Conservation (phyloP, 2,329 filamentous ascomycete genomes). For the Aspergillus transmontanensis region DNA sequence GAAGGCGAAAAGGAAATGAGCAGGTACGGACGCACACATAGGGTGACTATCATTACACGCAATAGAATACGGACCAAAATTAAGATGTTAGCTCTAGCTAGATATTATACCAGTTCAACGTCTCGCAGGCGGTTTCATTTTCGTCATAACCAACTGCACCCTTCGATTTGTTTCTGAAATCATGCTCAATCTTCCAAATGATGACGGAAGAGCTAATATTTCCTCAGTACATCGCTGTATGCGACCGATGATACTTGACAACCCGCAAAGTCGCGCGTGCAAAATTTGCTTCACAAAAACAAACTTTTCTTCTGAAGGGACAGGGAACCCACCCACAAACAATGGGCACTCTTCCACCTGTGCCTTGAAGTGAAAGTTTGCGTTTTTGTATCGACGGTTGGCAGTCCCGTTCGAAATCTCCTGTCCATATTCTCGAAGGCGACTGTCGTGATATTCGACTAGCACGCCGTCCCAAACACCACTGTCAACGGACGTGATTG, state of each 20-base stretch:
- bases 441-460: slow-evolving; percentile 13
- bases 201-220: slow-evolving; percentile 20
- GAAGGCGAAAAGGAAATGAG: too few relatives aligned
- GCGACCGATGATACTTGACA: slow-evolving; percentile 29
- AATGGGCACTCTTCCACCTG: slow-evolving; percentile 31
- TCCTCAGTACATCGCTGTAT: slow-evolving; percentile 32
- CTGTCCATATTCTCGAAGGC: slow-evolving; percentile 10
- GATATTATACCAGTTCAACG: slow-evolving; percentile 2
- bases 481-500: slow-evolving; percentile 19
- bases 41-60: neutral
- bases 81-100: neutral
- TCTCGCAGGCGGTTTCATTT: slow-evolving; percentile 27
- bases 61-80: neutral
- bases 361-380: slow-evolving; percentile 18
- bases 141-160: slow-evolving; percentile 33
- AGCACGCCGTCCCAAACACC: slow-evolving; percentile 17
- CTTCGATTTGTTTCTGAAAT: slow-evolving; percentile 35
- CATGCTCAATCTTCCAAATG: slow-evolving; percentile 30
- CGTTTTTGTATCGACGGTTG: slow-evolving; percentile 10
- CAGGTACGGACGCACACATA: neutral
- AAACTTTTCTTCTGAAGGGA: slow-evolving; percentile 31
- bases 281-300: slow-evolving; percentile 30
- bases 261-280: slow-evolving; percentile 29
- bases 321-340: slow-evolving; percentile 28
- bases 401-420: slow-evolving; percentile 3